Evolutionary conservation across 2,329 filamentous ascomycete species (phyloP), one percentile per base, ranked within the genome.

Genomic region (Fusarium denticulatum): DNA sequence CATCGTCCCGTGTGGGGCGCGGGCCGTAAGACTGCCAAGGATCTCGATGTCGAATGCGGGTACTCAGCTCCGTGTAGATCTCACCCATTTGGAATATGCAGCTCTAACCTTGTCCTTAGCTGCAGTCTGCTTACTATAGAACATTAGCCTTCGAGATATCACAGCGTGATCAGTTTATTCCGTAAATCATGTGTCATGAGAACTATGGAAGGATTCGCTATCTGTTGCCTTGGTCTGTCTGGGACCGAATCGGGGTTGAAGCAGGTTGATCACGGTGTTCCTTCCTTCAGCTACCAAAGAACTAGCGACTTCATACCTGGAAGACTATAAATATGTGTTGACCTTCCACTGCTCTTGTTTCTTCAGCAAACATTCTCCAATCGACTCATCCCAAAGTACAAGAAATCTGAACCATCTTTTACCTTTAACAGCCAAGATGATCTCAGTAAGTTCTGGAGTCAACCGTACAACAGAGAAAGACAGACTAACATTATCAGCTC

Each of bases 261-360:
- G 13, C 13, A 14, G 13, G 30, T 8, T 36, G 12, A 26, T 26
- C 12, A 24, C 3, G 5, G 0, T 14, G 7, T 1, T 50, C 16
- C 30, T 1, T 50, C 16, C 30, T 7, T 6, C 6, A 24, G 3
- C 7, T 34, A 11, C 10, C 1, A 4, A 8, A 34, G 16, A 11
- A 12, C 3, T 4, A 5, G 8, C 1, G 3, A 11, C 0, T 2
- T 8, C 16, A 34, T 22, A 36, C 15, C 9, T 1, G 4, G 6
- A 10, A 0, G 12, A 14, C n/a, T 36, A 52, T 24, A 52, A 52
- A 22, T 52, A 36, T 3, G 11, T 7, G n/a, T 12, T 26, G 16
- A 5, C 0, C 3, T 12, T 12, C 49, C 6, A 2, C 3, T 36
- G 8, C 6, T 26, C 13, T 52, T 5, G 9, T 15, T 2, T 22